phyloP scores from a whole-genome alignment of 768 basidiomycete genomes.

The Calvatia gigantea region DNA sequence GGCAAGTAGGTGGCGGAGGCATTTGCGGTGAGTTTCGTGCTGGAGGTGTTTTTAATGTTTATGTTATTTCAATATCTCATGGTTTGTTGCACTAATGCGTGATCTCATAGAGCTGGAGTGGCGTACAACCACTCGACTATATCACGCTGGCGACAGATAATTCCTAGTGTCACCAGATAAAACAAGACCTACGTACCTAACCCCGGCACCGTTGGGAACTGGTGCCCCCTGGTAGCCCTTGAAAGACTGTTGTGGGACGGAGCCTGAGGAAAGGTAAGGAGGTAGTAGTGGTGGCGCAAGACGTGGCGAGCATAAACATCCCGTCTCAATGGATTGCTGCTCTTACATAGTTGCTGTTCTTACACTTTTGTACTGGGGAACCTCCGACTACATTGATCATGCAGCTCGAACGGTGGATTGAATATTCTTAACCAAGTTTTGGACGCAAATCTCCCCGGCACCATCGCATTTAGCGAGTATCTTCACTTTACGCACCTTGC shows the following conservation, averaged over 20 bases:
- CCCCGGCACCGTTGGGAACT: neutral
- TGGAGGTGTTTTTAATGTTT: too few relatives aligned
- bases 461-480: slow-evolving; percentile 5
- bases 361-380: neutral
- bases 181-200: neutral
- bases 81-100: too few relatives aligned
- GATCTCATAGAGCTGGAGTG: too few relatives aligned
- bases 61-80: too few relatives aligned
- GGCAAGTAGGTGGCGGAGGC: too few relatives aligned
- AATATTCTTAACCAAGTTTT: slow-evolving; percentile 31
- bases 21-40: too few relatives aligned
- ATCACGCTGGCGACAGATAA: too few relatives aligned
- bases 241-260: neutral
- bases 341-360: too few relatives aligned
- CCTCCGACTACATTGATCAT: too few relatives aligned
- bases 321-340: neutral
- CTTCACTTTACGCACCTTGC: slow-evolving; percentile 41
- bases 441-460: slow-evolving; percentile 40
- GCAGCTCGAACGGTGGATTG: too few relatives aligned
- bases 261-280: neutral
- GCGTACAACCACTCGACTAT: too few relatives aligned
- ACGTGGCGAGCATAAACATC: neutral
- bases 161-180: too few relatives aligned
- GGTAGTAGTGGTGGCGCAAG: neutral
- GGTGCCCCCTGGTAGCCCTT: neutral